Conservation (phyloP, 106 monocot genomes). For the Acorus calamus region DNA sequence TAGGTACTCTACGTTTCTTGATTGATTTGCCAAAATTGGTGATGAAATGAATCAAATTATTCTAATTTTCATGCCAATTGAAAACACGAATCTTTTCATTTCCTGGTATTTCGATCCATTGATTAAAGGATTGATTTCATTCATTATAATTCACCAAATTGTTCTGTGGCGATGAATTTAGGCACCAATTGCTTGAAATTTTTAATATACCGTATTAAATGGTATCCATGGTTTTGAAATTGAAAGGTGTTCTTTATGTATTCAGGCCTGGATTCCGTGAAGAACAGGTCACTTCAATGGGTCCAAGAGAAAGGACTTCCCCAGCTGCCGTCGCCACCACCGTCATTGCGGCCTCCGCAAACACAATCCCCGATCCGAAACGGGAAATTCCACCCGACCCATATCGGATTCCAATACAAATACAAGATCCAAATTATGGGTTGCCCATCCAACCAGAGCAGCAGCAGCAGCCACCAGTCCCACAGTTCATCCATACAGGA, state of each 20-base stretch:
- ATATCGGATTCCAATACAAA: constrained; percentile 13
- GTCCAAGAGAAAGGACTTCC: neutral
- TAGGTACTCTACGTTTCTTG: constrained; percentile 8
- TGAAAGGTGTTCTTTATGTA: too few species aligned
- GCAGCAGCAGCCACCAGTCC: constrained; percentile 29
- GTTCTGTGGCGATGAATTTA: too few species aligned
- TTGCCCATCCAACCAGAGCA: constrained; percentile 22
- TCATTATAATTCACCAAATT: too few species aligned
- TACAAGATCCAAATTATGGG: constrained; percentile 16
- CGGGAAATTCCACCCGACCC: constrained; percentile 12
- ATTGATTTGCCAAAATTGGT: neutral
- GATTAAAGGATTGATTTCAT: too few species aligned
- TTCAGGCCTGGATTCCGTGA: constrained; percentile 11
- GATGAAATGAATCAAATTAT: neutral
- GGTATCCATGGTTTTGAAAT: too few species aligned
- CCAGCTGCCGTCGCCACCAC: neutral
- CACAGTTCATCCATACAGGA: constrained; percentile 28
- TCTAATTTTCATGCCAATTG: neutral
- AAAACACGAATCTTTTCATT: neutral
- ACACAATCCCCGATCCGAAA: constrained; percentile 4
- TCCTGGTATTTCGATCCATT: neutral
- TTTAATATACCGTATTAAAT: too few species aligned
- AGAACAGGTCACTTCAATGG: neutral
- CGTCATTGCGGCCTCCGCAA: neutral
- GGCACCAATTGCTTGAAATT: too few species aligned